Percentiles rank a stretch among this genome's conserved stretches.
Conservation (phyloP, 306 rosid genomes). For the Styphnolobium japonicum region DNA sequence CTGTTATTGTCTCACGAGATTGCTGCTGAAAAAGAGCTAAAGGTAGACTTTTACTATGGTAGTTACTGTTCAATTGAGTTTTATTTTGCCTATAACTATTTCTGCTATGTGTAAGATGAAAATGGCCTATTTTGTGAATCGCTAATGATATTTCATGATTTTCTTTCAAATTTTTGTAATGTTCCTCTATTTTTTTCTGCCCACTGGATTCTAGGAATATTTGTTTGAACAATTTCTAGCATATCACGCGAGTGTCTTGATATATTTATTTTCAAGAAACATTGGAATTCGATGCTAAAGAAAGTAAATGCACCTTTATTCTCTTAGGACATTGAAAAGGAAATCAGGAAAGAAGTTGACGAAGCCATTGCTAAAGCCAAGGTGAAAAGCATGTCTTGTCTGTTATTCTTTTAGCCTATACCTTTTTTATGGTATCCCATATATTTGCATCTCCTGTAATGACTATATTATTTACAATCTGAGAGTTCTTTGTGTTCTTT, state of each 20-base stretch:
- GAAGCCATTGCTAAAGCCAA: slow-evolving; percentile 94
- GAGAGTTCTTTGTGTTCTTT: slow-evolving; percentile 6
- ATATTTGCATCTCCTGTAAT: background rate
- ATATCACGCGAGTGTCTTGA: background rate
- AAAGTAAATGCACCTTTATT: background rate
- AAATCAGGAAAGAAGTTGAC: slow-evolving; percentile 76
- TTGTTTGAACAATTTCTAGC: background rate
- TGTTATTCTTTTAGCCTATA: background rate
- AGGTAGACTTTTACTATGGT: slow-evolving; percentile 37
- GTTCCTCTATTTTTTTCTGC: background rate
- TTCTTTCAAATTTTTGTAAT: background rate
- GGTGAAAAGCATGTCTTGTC: slow-evolving; percentile 45
- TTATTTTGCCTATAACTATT: background rate
- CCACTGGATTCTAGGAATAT: slow-evolving; percentile 10
- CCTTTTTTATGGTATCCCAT: background rate
- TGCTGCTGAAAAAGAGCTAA: slow-evolving; percentile 85
- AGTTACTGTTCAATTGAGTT: background rate
- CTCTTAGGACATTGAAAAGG: slow-evolving; percentile 80
- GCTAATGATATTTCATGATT: background rate
- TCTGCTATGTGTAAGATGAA: slow-evolving; percentile 1
- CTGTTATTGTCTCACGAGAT: slow-evolving; percentile 67
- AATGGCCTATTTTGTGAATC: background rate
- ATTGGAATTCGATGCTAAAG: slow-evolving; percentile 15
- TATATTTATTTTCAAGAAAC: background rate
- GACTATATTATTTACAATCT: slow-evolving; percentile 4